Conservation (phyloP, 225 moss, liverwort and hornwort species). For the Sphagnum contortum region DNA sequence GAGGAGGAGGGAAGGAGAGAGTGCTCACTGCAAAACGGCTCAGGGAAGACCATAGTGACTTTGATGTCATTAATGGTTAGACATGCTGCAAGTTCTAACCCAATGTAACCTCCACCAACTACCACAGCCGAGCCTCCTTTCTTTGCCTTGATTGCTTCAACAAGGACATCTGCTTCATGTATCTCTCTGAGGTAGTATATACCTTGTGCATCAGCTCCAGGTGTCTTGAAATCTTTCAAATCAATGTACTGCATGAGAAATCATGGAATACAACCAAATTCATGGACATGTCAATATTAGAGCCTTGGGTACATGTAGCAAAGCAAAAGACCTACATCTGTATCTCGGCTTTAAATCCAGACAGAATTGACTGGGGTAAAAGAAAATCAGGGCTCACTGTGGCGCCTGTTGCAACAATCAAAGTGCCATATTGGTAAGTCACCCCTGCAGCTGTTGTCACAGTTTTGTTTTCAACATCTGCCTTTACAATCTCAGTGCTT, state of each 20-base stretch:
- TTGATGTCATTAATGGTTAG: slow-evolving; percentile 66
- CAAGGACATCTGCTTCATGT: slow-evolving; percentile 59
- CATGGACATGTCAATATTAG: neutral
- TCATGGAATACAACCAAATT: neutral
- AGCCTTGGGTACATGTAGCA: too few relatives aligned
- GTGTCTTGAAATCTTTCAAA: slow-evolving; percentile 40
- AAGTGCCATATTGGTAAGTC: slow-evolving; percentile 42
- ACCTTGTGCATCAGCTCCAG: slow-evolving; percentile 58
- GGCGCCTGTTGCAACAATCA: slow-evolving; percentile 73
- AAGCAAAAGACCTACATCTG: too few relatives aligned
- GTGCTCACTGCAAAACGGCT: slow-evolving; percentile 21
- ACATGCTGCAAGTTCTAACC: slow-evolving; percentile 69
- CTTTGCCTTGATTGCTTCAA: slow-evolving; percentile 27
- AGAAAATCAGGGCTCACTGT: slow-evolving; percentile 22
- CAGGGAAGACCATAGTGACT: slow-evolving; percentile 53
- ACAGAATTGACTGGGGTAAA: neutral
- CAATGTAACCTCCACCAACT: slow-evolving; percentile 83
- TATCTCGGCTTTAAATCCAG: too few relatives aligned
- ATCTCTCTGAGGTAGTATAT: slow-evolving; percentile 63
- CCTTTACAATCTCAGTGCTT: slow-evolving; percentile 37
- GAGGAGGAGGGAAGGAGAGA: neutral
- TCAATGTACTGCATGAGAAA: slow-evolving; percentile 17
- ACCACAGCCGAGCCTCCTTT: slow-evolving; percentile 58
- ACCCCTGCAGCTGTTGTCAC: slow-evolving; percentile 68
- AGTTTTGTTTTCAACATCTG: slow-evolving; percentile 28